Evolutionary conservation across 2,329 filamentous ascomycete genomes (phyloP).

Genomic region (Cladosporium sp.): DNA sequence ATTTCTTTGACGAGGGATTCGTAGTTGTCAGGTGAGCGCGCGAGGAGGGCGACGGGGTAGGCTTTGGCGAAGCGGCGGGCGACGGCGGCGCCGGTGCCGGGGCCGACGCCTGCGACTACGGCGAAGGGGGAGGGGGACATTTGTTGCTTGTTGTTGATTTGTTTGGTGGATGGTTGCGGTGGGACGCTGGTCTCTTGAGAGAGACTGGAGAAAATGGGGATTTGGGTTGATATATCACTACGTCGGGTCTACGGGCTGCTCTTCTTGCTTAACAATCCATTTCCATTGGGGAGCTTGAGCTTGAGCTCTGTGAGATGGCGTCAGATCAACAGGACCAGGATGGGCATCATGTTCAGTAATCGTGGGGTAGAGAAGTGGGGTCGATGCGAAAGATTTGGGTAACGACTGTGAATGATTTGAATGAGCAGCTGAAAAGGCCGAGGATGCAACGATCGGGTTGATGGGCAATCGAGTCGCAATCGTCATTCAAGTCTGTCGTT

Average conservation of each 20-base stretch:
- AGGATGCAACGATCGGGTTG: neutral
- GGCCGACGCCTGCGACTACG: constrained; percentile 70
- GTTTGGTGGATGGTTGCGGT: neutral
- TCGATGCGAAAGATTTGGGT: neutral
- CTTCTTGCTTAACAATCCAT: constrained; percentile 17
- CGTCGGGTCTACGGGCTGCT: neutral
- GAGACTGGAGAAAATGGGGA: neutral
- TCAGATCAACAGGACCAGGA: neutral
- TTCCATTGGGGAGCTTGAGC: neutral
- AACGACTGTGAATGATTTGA: neutral
- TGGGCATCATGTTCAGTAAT: constrained; percentile 4
- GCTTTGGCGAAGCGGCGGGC: constrained; percentile 60
- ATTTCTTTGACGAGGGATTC: constrained; percentile 69
- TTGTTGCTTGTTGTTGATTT: neutral
- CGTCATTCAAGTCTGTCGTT: neutral
- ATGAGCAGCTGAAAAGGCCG: neutral
- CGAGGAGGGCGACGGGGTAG: constrained; percentile 75
- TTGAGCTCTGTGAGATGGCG: constrained; percentile 6
- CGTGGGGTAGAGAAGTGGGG: neutral
- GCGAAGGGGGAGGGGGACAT: constrained; percentile 60
- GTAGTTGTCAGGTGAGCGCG: constrained; percentile 66
- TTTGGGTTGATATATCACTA: neutral
- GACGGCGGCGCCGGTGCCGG: constrained; percentile 66
- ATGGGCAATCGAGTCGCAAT: neutral
- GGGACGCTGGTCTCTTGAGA: neutral